Base-by-base conservation (phyloP, 306 rosid genomes). In the Dryas octopetala region DNA sequence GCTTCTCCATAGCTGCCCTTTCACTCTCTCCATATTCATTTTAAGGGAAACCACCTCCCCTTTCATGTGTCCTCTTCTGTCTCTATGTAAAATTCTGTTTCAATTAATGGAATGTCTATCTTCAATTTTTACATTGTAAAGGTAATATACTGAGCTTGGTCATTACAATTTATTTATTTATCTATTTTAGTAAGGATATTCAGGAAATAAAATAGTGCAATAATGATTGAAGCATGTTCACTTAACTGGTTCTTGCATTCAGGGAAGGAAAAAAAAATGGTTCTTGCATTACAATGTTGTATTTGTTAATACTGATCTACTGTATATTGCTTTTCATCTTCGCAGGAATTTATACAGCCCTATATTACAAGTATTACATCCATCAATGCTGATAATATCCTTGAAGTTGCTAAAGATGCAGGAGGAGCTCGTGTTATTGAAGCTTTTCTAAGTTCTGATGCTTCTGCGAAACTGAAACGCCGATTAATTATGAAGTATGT, bases 401-500 rank as follows among this genome's bases (percentile, higher is more conserved):
- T 96, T 59, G 88, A 90, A 85, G 82, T 81, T 45, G 97, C 88
- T 73, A 85, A 79, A 78, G 89, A 90, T 80, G 49, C 84, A 23
- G 82, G 79, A 55, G 99, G 98, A 76, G 84, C 98, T 58, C 98
- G 81, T 76, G 98, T 90, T 66, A 75, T 92, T 75, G 98, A 96
- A 84, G 88, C 96, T 73, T 92, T 96, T 84, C 83, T 90, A 68
- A 74, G 85, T 83, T 96, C 97, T 9, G 87, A 85, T 68, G 89
- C 89, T 88, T 78, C 96, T 57, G 88, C 82, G 9, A 95, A 92
- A 80, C 76, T 80, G 74, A 95, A 88, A 79, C 86, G 92, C 61
- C 80, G 92, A 84, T 84, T 96, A 78, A 84, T 92, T 70, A 66
- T 66, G 26, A 90, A 83, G 99, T 92, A 89, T 69, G 93, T 63